phyloP scores from a whole-genome alignment of 169 alveolate species.

The Cryptosporidium muris region DNA sequence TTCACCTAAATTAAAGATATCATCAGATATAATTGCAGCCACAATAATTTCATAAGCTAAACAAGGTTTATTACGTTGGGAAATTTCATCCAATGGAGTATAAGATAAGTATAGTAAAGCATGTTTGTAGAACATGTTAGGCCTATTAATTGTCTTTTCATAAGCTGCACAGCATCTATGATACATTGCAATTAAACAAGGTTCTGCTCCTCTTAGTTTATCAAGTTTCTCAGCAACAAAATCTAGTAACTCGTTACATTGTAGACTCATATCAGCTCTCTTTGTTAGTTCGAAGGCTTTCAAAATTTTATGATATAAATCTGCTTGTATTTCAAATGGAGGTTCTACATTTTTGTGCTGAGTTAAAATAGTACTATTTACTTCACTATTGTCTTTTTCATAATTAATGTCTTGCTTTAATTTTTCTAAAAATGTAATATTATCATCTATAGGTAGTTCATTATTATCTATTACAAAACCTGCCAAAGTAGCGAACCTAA shows the following conservation, averaged over 20 bases:
- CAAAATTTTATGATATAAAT: conserved; percentile 26
- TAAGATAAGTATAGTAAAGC: conserved; percentile 26
- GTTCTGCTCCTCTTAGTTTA: conserved; percentile 34
- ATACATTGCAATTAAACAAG: conserved; percentile 24
- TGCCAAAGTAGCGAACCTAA: conserved; percentile 42
- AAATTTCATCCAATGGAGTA: conserved; percentile 50
- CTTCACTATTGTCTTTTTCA: conserved; percentile 7
- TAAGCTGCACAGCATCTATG: conserved; percentile 56
- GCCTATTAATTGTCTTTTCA: conserved; percentile 54
- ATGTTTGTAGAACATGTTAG: conserved; percentile 42
- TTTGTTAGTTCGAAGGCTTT: conserved; percentile 33
- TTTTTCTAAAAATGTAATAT: conserved; percentile 8
- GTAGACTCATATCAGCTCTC: background rate
- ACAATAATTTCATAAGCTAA: conserved; percentile 44
- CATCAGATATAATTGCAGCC: conserved; percentile 59
- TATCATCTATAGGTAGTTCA: background rate
- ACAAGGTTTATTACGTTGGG: conserved; percentile 21
- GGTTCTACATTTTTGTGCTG: conserved; percentile 56
- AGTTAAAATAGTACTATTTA: conserved; percentile 37
- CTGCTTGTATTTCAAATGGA: conserved; percentile 47
- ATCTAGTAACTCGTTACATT: conserved; percentile 54
- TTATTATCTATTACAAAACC: conserved; percentile 25
- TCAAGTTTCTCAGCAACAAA: conserved; percentile 29
- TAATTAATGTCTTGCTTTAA: conserved; percentile 1
- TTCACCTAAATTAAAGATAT: conserved; percentile 57